phyloP scores from a whole-genome alignment of 2,329 filamentous ascomycete species.

The Podosphaera fusca region DNA sequence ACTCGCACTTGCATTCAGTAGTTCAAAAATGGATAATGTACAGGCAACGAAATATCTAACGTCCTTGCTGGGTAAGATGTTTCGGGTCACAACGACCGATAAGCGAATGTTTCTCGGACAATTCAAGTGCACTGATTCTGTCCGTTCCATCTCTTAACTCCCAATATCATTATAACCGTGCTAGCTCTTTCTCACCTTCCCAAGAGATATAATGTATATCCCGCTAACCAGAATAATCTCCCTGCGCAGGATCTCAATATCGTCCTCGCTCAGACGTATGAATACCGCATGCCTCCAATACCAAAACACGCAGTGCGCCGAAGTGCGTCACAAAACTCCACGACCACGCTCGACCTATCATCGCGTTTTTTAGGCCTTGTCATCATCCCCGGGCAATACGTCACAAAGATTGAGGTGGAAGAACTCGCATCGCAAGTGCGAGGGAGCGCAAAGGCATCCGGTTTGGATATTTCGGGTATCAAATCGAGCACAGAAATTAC shows the following conservation, averaged over 20 bases:
- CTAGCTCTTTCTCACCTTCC: neutral
- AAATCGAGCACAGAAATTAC: neutral
- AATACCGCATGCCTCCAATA: slow-evolving; percentile 57
- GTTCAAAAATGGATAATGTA: neutral
- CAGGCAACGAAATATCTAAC: slow-evolving; percentile 20
- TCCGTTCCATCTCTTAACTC: slow-evolving; percentile 21
- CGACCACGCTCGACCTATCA: slow-evolving; percentile 43
- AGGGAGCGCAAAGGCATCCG: neutral
- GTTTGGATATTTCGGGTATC: neutral
- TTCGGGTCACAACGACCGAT: slow-evolving; percentile 63
- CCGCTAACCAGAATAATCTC: neutral
- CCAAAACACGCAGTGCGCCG: slow-evolving; percentile 17
- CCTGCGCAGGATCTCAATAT: slow-evolving; percentile 55
- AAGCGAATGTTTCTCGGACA: slow-evolving; percentile 70
- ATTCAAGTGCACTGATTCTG: slow-evolving; percentile 87
- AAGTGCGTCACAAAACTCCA: slow-evolving; percentile 11
- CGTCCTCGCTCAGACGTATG: slow-evolving; percentile 64
- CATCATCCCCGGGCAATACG: slow-evolving; percentile 68
- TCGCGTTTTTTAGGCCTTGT: slow-evolving; percentile 75
- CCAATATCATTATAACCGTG: neutral
- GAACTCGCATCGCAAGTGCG: slow-evolving; percentile 32
- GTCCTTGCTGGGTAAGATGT: slow-evolving; percentile 51
- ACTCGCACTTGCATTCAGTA: neutral
- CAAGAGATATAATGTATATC: neutral
- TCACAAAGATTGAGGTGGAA: slow-evolving; percentile 74